Percentiles rank a stretch among this genome's conserved stretches.
Conservation (phyloP, 805 yeast genomes). For the Monosporozyma yasuniensis region DNA sequence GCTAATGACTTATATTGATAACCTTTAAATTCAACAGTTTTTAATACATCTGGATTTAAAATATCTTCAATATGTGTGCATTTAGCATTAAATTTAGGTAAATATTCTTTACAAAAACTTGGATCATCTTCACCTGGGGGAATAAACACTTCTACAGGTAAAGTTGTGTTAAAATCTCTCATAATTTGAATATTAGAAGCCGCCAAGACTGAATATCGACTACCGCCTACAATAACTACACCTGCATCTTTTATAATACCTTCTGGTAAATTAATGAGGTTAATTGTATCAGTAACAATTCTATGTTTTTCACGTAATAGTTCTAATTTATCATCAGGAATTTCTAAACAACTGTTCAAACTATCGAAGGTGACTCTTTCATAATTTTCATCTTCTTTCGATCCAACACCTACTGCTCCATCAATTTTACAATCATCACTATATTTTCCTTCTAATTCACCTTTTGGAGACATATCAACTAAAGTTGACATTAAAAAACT, state of each 20-base stretch:
- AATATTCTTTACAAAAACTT: constrained; percentile 49
- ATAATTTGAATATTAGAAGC: constrained; percentile 53
- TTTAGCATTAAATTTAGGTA: constrained; percentile 46
- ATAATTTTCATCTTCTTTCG: constrained; percentile 16
- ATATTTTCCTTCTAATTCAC: constrained; percentile 16
- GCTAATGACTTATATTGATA: constrained; percentile 51
- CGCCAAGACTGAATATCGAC: constrained; percentile 63
- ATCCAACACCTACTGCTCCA: constrained; percentile 18
- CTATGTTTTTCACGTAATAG: constrained; percentile 6
- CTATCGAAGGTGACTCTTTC: constrained; percentile 13
- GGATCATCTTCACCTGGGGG: constrained; percentile 57
- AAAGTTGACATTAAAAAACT: not conserved
- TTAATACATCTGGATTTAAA: constrained; percentile 38
- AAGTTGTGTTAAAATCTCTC: constrained; percentile 45
- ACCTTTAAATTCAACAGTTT: constrained; percentile 34
- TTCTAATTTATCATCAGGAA: constrained; percentile 11
- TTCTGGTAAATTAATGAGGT: constrained; percentile 7
- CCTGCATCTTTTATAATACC: constrained; percentile 29
- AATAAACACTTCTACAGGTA: constrained; percentile 72
- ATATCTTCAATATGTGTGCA: constrained; percentile 62
- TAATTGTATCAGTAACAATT: not conserved
- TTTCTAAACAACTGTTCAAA: constrained; percentile 18
- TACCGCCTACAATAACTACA: constrained; percentile 68
- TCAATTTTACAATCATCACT: constrained; percentile 12
- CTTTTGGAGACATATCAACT: constrained; percentile 14